Base-by-base conservation (phyloP, 2,329 filamentous ascomycete genomes). In the Leptosphaerulina australis region DNA sequence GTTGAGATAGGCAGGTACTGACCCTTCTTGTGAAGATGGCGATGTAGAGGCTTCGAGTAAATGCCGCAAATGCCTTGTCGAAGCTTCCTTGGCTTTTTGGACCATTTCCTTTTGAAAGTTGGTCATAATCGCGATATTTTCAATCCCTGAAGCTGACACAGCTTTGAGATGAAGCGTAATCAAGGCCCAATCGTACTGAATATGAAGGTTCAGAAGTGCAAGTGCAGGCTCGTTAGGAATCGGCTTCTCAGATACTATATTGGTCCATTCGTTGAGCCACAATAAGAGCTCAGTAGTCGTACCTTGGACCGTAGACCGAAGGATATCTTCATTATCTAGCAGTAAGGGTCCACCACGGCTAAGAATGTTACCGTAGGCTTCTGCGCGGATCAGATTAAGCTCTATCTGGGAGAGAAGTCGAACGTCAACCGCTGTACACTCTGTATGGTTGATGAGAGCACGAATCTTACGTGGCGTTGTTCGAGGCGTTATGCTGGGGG, bases 121-220 rank as follows among this genome's bases (percentile, higher is more conserved):
- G 0, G 77, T 78, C 79, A 83, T 82, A 2, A 79, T 70, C 21
- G 76, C 77, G 26, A 81, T 73, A 34, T 81, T 80, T 35, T 80
- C 77, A 6, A 79, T 75, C 3, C 78, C 78, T 41, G 78, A 75
- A 4, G 73, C 71, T 31, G 78, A 75, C 0, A 83, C 63, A 0
- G 79, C 80, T 59, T 80, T 78, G 36, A 80, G 78, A 48, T 81
- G 70, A 0, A 80, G 73, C 60, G 81, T 81, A 33, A 79, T 77
- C 12, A 80, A 73, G 1, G 79, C 76, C 81, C 81, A 83, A 54
- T 79, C 79, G 50, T 76, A 75, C 56, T 83, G 80, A 0, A 83
- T 76, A 2, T 74, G 72, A 1, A 83, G 64, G 15, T 82, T 81
- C 4, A 78, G 65, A 0, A 76, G 53, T 0, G 66, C 66, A n/a